These are phyloP conservation scores for Sphagnum tenellum DNA, from an alignment of 225 moss, liverwort and hornwort species.

Conservation along the genomic window DNA sequence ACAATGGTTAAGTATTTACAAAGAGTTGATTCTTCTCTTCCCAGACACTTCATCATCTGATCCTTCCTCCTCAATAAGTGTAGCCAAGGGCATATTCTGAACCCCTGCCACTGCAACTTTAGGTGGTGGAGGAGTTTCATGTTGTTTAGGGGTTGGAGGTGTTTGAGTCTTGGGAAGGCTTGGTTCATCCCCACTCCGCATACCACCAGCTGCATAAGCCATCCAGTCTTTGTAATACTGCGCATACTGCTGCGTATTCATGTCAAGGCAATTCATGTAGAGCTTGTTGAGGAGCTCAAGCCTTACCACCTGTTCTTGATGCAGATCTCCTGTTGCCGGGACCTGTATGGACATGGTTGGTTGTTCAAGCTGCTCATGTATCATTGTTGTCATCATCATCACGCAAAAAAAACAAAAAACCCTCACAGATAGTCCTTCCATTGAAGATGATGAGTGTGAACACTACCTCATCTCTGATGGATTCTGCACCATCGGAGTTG, in stretches of 20 bases:
- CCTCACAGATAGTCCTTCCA: no score
- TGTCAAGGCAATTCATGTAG: constrained; percentile 40
- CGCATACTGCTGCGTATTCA: constrained; percentile 52
- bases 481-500: no score
- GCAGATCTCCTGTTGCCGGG: not conserved
- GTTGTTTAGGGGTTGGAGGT: constrained; percentile 5
- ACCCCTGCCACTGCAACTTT: not conserved
- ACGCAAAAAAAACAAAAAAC: no score
- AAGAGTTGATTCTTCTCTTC: not conserved
- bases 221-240: constrained; percentile 50
- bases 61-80: constrained; percentile 1
- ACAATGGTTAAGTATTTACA: not conserved
- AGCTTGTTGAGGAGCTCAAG: constrained; percentile 42
- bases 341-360: no score
- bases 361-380: no score
- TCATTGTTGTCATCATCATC: no score
- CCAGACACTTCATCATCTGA: not conserved
- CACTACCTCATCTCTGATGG: no score
- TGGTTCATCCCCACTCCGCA: constrained; percentile 10
- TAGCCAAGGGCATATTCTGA: not conserved
- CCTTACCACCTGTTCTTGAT: constrained; percentile 1
- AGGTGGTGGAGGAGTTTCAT: constrained; percentile 1
- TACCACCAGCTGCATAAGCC: constrained; percentile 22
- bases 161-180: constrained; percentile 21
- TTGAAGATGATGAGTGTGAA: no score